Percentiles rank a stretch among this genome's conserved stretches.
Conservation (phyloP, 306 rosid species). For the Lupinus albus region DNA sequence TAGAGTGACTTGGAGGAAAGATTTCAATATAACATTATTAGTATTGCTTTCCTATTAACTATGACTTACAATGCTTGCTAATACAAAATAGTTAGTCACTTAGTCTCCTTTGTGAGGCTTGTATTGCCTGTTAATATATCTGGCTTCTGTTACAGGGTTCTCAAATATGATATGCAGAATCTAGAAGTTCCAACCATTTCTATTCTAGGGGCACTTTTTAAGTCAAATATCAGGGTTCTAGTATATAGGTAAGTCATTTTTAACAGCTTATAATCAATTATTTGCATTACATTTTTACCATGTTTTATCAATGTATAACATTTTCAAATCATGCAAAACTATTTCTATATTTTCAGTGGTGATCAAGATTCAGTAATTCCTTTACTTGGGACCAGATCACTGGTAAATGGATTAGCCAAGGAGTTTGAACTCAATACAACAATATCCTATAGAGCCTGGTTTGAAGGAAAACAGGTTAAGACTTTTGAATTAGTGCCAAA, state of each 20-base stretch:
- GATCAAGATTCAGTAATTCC: constrained; percentile 54
- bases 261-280: no score
- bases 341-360: constrained; percentile 37
- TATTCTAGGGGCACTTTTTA: constrained; percentile 42
- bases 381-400: constrained; percentile 36
- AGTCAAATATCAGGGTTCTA: constrained; percentile 44
- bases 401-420: constrained; percentile 40
- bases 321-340: neutral
- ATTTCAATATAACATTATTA: no score
- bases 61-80: no score
- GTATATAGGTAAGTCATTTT: constrained; percentile 58
- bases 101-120: neutral
- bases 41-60: no score
- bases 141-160: constrained; percentile 13
- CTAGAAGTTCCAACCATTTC: constrained; percentile 38
- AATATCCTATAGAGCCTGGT: constrained; percentile 53
- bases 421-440: constrained; percentile 43
- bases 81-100: no score
- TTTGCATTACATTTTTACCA: no score
- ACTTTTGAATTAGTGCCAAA: neutral
- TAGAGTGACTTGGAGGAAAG: no score
- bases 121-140: neutral
- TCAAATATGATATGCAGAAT: constrained; percentile 38
- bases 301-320: neutral
- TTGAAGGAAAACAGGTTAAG: constrained; percentile 53